Evolutionary conservation across 202 grass and related monocot genomes (phyloP), one percentile per base, ranked within the genome.

Genomic region (Zizania palustris): DNA sequence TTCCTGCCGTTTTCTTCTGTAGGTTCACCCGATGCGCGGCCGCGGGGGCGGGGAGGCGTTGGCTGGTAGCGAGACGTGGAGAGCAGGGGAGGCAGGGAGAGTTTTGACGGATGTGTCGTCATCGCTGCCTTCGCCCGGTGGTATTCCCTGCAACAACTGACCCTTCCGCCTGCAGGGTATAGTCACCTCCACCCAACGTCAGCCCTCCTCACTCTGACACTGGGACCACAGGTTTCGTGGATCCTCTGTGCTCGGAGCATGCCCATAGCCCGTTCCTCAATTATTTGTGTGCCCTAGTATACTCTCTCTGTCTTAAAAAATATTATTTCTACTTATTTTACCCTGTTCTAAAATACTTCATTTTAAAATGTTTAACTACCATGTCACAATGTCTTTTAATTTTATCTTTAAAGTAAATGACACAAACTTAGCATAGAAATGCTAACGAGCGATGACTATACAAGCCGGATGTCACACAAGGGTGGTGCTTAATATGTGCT

Each of bases 151-250:
- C 39, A 80, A 83, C 69, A 80, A 83, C 69, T 83, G 80, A 41
- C 69, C 11, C 63, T 79, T 79, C 45, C 46, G 45, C 63, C 80
- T 83, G 75, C 69, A 87, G 69, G 69, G 28, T 58, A 44, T 35
- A n/a, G 69, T 80, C 80, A 83, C 44, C 63, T 66, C 86, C 41
- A 34, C 50, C 80, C 76, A 48, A 86, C 80, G 80, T 79, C 86
- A 84, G 73, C 86, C 77, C 83, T 89, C 75, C 9, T 82, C 74
- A 78, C 60, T 33, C 79, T 80, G 5, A 13, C n/a, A 3, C 1
- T 49, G 77, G 70, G 63, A 71, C 71, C 74, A 58, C 59, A 5
- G 1, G 22, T 28, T 28, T 4, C 58, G 12, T 11, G 4, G 54
- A 83, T 63, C 69, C 69, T 77, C 48, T 69, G 6, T 20, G 37